Base-by-base conservation (phyloP, 495 filamentous ascomycete genomes). In the Talaromyces proteolyticus region DNA sequence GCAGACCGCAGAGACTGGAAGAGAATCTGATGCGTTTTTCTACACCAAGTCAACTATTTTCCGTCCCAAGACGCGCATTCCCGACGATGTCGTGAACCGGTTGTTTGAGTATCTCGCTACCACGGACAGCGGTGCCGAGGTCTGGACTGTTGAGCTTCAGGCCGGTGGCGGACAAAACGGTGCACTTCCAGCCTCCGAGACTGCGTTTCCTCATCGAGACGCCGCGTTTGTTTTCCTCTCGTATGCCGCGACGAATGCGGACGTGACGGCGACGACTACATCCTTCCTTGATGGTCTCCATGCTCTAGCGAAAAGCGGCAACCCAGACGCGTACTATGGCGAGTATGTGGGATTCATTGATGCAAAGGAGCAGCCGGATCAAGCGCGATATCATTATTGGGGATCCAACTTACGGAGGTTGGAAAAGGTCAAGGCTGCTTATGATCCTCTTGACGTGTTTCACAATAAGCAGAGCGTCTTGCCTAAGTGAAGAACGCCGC, bases 321-420 rank as follows among this genome's bases (percentile, higher is more conserved):
- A 59, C 22, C 59, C 69, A 0, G 42, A 56, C 3, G 61, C 51
- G 6, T 47, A 47, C 22, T 60, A 65, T 42, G 63, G 65, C 5
- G 64, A 79, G 0, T 91, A 91, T 63, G 73, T 85, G 0, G 88
- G 87, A 17, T 89, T 89, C 57, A 77, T 89, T 4, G 87, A 91
- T 61, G 80, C 82, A 1, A 65, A 60, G 4, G 53, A 87, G 49
- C 58, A 56, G 20, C 51, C 77, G 29, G 55, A 58, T 0, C 65
- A 57, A 22, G 57, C 70, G 20, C 73, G 78, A 0, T 91, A 86
- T 53, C n/a, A n/a, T n/a, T n/a, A n/a, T n/a, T 86, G 74, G 69
- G 67, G 75, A 0, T 42, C 60, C 4, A 83, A 77, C 53, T 60
- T 82, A n/a, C 62, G 62, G 3, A 64, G 64, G 25, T 59, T 86